Base-by-base conservation (phyloP, 331 rosid genomes). In the Saraca asoca region DNA sequence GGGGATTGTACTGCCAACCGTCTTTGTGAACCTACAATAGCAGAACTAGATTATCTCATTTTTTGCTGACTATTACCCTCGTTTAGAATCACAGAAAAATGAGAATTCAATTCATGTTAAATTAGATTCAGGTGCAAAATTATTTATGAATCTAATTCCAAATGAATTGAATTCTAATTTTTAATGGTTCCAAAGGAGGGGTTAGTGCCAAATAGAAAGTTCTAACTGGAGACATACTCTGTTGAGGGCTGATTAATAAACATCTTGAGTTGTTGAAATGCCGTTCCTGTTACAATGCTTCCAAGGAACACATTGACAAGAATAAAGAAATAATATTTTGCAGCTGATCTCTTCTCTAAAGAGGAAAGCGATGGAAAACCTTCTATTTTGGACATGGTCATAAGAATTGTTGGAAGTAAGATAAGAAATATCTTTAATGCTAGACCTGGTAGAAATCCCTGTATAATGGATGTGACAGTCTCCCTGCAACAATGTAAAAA, bases 371-470 rank as follows among this genome's bases (percentile, higher is more conserved):
- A 87, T 52, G 84, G 38, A 53, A 16, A 82, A 9, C 98, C 98
- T 86, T 93, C 98, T 9, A 84, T 34, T 75, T 76, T 85, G 54
- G 98, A 89, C 98, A 93, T 89, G 2, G 83, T 0, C 96, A 87
- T 89, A 14, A 89, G 77, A 60, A 93, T 58, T 54, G 45, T 85
- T 44, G 98, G 96, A 67, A 93, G 96, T 57, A 87, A 2, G 38
- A 66, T 64, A 16, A 93, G 95, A 70, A 93, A 93, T 78, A 93
- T 58, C 87, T 93, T 93, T 14, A 93, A 77, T 58, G 87, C 91
- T 51, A 89, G 80, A 64, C 98, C 98, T 29, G 98, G 98, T 51
- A 93, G 74, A 84, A 89, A 93, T 57, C 98, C 98, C 81, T 93
- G 94, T 67, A 93, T 75, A 10, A 93, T 59, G 74, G 91, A 79